Evolutionary conservation across 2,329 filamentous ascomycete species (phyloP), one percentile per base, ranked within the genome.

Genomic region (Ophiostoma australiae): DNA sequence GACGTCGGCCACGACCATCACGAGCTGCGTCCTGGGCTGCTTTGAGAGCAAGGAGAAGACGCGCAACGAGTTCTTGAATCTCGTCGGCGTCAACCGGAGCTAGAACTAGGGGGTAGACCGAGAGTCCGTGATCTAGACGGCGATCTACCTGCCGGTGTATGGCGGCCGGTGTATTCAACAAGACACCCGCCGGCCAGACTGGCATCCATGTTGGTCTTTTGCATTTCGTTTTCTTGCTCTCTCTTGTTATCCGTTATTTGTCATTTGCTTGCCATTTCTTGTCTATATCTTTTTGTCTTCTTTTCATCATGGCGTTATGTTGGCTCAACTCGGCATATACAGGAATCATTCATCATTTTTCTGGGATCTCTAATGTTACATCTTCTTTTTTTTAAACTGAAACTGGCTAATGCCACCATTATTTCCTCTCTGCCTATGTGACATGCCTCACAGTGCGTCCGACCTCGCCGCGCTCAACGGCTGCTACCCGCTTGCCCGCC

Each of bases 21-120:
- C 95, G 23, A 97, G 93, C 82, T 98, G 94, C 79, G 96, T 99
- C 81, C 87, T 98, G n/a, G 95, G 95, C 55, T 94, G 93, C 77
- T 97, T 99, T 85, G 90, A 97, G 78, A 90, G 90, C 73, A 93
- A 92, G 76, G 92, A 93, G 73, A 97, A 97, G 85, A 97, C 94
- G 13, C 86, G 95, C 76, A 96, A 97, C 79, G 95, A 99, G 81
- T 99, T 99, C 78, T 82, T 99, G 78, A 97, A 90, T 76, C 85
- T 99, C 48, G 83, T 90, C 44, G 86, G 86, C 55, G 80, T 93
- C 71, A 89, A 92, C 79, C 71, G 73, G 8, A 31, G 23, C 37
- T 67, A 37, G n/a, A 8, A 20, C n/a, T 11, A 48, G 15, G 44
- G 44, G 15, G 15, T 7, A 48, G 44, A n/a, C 44, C 13, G 37